These are phyloP conservation scores for Magnaporthiopsis incrustans DNA, from an alignment of 2,329 filamentous ascomycete species.

Conservation along the genomic window DNA sequence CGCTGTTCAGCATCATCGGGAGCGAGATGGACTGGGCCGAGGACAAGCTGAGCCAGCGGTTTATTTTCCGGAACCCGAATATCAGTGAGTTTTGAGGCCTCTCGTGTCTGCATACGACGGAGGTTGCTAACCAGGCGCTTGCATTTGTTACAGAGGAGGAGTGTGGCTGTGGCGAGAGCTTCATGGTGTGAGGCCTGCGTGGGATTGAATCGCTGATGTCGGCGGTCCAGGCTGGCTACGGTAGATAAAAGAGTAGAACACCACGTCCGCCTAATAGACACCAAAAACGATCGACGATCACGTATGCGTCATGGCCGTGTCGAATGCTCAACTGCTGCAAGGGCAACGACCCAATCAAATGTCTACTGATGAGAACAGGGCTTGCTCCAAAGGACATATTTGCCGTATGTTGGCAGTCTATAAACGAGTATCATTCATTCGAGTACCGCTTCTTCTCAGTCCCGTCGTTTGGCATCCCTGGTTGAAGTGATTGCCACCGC, in stretches of 20 bases:
- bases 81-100: constrained; percentile 81
- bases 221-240: not conserved
- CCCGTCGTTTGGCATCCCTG: too few relatives aligned
- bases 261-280: not conserved
- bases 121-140: not conserved
- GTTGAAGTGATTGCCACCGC: not conserved
- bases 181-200: constrained; percentile 57
- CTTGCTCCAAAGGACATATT: not conserved
- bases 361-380: not conserved
- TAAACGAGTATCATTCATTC: not conserved
- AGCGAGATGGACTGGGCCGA: constrained; percentile 99
- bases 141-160: constrained; percentile 67
- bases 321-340: too few relatives aligned
- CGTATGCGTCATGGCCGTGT: too few relatives aligned
- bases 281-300: too few relatives aligned
- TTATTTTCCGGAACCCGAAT: constrained; percentile 94
- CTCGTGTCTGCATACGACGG: constrained; percentile 11
- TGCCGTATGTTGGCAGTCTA: not conserved
- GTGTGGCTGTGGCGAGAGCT: constrained; percentile 94
- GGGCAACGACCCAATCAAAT: not conserved
- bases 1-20: constrained; percentile 94
- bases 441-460: too few relatives aligned
- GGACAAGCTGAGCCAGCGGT: constrained; percentile 85
- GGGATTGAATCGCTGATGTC: not conserved
- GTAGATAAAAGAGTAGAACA: not conserved